Conservation (phyloP, 768 basidiomycete genomes). For the Crucibulum laeve region DNA sequence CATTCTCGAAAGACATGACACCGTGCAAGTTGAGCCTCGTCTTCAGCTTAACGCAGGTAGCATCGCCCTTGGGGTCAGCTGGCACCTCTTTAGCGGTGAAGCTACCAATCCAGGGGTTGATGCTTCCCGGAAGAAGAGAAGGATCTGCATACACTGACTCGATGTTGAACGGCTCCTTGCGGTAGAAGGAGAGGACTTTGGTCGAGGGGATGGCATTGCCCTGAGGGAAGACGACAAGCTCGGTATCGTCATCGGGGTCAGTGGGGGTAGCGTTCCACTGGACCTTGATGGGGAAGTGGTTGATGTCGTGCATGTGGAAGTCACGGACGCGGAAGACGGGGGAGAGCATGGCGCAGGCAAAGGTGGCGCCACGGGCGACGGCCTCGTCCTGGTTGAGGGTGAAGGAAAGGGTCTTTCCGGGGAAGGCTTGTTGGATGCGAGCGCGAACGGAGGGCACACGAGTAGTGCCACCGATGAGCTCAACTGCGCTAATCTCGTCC, state of each 20-base stretch:
- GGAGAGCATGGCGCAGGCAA: constrained; percentile 94
- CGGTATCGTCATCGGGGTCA: constrained; percentile 86
- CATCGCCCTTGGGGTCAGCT: constrained; percentile 62
- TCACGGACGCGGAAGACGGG: constrained; percentile 98
- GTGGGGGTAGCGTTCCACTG: constrained; percentile 73
- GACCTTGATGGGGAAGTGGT: constrained; percentile 86
- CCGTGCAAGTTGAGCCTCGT: constrained; percentile 84
- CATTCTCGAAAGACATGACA: constrained; percentile 78
- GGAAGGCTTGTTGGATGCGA: constrained; percentile 80
- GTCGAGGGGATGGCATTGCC: constrained; percentile 89
- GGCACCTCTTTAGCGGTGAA: constrained; percentile 84
- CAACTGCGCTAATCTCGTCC: constrained; percentile 86
- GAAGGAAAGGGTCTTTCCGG: constrained; percentile 77
- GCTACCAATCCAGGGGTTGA: constrained; percentile 83
- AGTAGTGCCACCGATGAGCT: constrained; percentile 91
- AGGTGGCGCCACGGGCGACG: constrained; percentile 92
- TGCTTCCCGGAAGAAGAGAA: constrained; percentile 60
- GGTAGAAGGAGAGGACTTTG: constrained; percentile 93
- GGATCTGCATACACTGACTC: constrained; percentile 83
- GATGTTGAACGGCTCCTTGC: constrained; percentile 83
- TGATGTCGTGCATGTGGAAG: constrained; percentile 84
- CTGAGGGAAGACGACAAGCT: constrained; percentile 84
- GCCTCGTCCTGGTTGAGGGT: constrained; percentile 99
- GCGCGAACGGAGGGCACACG: constrained; percentile 91
- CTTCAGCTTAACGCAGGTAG: constrained; percentile 86